Percentiles rank a stretch among this genome's conserved stretches.
These are phyloP conservation scores for Globisporangium uncinulatum DNA, from an alignment of 352 stramenopile species.

Conservation along the genomic window DNA sequence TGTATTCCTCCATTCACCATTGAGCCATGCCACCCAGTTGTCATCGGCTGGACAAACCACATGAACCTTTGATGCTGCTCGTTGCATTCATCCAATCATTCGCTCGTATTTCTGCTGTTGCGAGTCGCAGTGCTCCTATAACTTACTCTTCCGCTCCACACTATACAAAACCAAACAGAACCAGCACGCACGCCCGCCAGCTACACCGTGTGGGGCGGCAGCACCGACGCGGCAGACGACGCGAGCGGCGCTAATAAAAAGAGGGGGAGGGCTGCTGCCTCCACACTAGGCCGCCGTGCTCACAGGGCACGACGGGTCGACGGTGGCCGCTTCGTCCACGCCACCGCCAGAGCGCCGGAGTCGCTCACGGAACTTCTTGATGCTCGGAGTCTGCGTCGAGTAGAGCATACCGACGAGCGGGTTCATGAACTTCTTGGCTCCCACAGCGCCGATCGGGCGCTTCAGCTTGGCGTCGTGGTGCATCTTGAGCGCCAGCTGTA, in stretches of 20 bases:
- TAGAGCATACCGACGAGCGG: constrained; percentile 57
- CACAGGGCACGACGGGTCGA: constrained; percentile 19
- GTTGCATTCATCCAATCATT: background rate
- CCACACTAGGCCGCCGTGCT: constrained; percentile 19
- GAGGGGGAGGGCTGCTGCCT: background rate
- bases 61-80: too few relatives aligned
- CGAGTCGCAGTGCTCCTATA: constrained; percentile 1
- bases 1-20: too few relatives aligned
- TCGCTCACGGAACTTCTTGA: constrained; percentile 66
- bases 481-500: constrained; percentile 54
- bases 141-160: constrained; percentile 9
- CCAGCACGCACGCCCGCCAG: background rate
- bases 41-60: background rate
- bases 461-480: constrained; percentile 41
- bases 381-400: constrained; percentile 46
- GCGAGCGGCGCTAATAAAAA: constrained; percentile 8
- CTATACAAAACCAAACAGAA: constrained; percentile 1
- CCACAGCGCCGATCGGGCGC: constrained; percentile 21
- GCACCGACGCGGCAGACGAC: background rate
- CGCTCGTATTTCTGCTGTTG: too few relatives aligned
- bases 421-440: constrained; percentile 44
- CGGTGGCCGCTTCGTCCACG: constrained; percentile 16
- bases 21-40: too few relatives aligned
- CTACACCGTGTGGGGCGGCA: background rate
- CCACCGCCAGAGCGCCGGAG: constrained; percentile 29